Evolutionary conservation across 2,329 filamentous ascomycete species (phyloP).

Genomic region (Daldinia sp.): DNA sequence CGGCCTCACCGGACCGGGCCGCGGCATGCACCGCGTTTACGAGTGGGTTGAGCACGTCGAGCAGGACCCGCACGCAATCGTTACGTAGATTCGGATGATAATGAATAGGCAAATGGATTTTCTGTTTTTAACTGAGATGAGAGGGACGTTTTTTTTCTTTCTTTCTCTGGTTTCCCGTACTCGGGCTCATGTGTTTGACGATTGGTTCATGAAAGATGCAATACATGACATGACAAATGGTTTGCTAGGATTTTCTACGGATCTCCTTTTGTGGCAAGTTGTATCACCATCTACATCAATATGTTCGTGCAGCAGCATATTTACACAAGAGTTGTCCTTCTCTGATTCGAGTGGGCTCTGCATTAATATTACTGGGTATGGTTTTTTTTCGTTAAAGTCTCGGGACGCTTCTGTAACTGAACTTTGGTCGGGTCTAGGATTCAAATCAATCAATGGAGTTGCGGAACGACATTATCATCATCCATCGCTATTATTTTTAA

Average conservation of each 20-base stretch:
- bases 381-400: constrained; percentile 18
- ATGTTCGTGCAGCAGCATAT: constrained; percentile 22
- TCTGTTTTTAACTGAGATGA: constrained; percentile 3
- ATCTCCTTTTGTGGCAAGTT: constrained; percentile 28
- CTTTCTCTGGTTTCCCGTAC: background rate
- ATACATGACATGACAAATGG: constrained; percentile 14
- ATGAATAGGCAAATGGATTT: constrained; percentile 6
- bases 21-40: constrained; percentile 46
- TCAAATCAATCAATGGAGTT: constrained; percentile 20
- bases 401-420: constrained; percentile 28
- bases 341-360: constrained; percentile 5
- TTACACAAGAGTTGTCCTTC: constrained; percentile 2
- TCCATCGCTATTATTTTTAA: constrained; percentile 18
- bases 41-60: constrained; percentile 46
- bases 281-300: constrained; percentile 33
- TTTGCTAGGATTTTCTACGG: constrained; percentile 3
- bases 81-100: constrained; percentile 7
- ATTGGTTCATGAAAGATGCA: constrained; percentile 24
- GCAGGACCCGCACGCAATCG: constrained; percentile 16
- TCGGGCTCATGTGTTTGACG: constrained; percentile 13
- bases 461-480: constrained; percentile 15
- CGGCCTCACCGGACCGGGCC: constrained; percentile 45
- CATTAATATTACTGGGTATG: constrained; percentile 26
- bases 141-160: background rate
- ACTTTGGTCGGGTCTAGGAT: constrained; percentile 6